Evolutionary conservation across 2,329 filamentous ascomycete species (phyloP).

Genomic region (Annulohypoxylon truncatum): DNA sequence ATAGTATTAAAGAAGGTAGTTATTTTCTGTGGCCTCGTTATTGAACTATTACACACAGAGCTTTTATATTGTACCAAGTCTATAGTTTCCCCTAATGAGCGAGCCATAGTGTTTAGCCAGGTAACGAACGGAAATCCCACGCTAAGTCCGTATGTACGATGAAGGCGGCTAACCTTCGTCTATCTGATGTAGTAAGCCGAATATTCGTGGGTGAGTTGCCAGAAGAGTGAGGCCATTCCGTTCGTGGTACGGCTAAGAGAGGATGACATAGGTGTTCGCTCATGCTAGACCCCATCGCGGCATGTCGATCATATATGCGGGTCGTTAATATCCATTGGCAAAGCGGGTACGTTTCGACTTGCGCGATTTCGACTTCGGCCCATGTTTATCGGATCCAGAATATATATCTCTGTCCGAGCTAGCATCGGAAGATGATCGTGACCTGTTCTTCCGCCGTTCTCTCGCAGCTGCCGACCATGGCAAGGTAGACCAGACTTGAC

Average conservation of each 20-base stretch:
- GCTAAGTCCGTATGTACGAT: not conserved
- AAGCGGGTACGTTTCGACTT: conserved; percentile 7
- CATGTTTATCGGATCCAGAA: not conserved
- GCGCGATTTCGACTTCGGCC: not conserved
- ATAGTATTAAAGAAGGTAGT: not conserved
- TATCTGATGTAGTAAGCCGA: not conserved
- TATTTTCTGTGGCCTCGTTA: not conserved
- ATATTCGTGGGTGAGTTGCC: not conserved
- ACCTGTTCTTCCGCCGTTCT: conserved; percentile 1
- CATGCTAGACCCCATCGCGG: not conserved
- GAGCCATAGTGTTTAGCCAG: not conserved
- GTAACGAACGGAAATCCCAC: not conserved
- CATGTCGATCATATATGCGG: not conserved
- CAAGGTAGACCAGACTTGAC: not conserved
- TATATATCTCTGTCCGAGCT: not conserved
- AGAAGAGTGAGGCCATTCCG: not conserved
- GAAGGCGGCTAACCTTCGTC: not conserved
- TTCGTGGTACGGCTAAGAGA: not conserved
- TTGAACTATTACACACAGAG: not conserved
- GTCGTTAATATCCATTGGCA: not conserved
- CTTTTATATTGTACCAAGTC: not conserved
- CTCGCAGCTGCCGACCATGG: conserved; percentile 3
- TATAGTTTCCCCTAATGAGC: not conserved
- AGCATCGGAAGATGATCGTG: not conserved
- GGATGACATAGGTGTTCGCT: not conserved